These are phyloP conservation scores for Pittosporum tobira DNA, from an alignment of 129 eudicot species.

Conservation along the genomic window DNA sequence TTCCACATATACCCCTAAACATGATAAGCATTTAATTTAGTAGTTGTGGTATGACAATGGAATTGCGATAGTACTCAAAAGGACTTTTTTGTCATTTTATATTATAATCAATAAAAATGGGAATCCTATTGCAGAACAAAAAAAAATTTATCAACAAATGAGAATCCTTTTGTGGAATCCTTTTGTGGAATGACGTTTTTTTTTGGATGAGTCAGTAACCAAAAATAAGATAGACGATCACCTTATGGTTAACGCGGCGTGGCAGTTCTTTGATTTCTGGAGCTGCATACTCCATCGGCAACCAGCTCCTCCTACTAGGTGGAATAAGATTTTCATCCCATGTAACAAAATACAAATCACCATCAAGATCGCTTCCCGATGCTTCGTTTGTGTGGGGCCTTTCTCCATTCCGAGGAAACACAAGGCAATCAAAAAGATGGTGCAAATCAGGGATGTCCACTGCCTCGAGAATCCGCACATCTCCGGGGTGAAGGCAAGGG, in stretches of 20 bases:
- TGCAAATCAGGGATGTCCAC: slow-evolving; percentile 39
- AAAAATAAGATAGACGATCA: slow-evolving; percentile 5
- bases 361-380: slow-evolving; percentile 63
- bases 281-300: slow-evolving; percentile 47
- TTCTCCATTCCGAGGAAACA: slow-evolving; percentile 56
- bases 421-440: slow-evolving; percentile 46
- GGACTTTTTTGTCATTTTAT: no score
- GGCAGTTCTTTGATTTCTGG: slow-evolving; percentile 23
- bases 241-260: slow-evolving; percentile 33
- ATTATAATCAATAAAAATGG: no score
- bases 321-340: slow-evolving; percentile 56
- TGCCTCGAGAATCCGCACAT: slow-evolving; percentile 46
- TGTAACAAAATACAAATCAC: slow-evolving; percentile 52
- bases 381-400: slow-evolving; percentile 59
- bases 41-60: no score
- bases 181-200: no score
- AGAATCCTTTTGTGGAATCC: no score
- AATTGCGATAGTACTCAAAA: no score
- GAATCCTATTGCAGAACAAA: no score
- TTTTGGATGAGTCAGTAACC: no score
- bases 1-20: no score
- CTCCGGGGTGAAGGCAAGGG: slow-evolving; percentile 63
- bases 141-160: no score
- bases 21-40: no score
- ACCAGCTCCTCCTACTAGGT: slow-evolving; percentile 38